Percentiles rank a stretch among this genome's conserved stretches.
phyloP scores from a whole-genome alignment of 2,329 filamentous ascomycete species.

The Camillea tinctor region DNA sequence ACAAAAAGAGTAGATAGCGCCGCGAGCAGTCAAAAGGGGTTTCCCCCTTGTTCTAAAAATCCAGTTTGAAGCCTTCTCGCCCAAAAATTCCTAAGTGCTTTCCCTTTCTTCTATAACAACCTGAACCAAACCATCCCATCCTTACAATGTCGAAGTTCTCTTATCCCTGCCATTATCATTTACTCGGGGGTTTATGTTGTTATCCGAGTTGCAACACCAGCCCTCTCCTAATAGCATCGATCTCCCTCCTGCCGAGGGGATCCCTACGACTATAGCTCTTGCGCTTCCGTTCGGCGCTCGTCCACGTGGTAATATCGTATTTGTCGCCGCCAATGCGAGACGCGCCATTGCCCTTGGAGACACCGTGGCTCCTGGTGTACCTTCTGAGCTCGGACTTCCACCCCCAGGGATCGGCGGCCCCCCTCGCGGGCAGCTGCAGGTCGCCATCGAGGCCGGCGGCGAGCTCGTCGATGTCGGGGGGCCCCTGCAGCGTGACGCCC shows the following conservation, averaged over 20 bases:
- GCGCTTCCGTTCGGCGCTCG: conserved; percentile 33
- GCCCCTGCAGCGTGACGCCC: conserved; percentile 31
- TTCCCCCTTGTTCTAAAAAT: too few relatives aligned
- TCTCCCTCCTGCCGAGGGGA: conserved; percentile 31
- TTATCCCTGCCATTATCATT: too few relatives aligned
- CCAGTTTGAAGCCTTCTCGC: too few relatives aligned
- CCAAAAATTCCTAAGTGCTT: too few relatives aligned
- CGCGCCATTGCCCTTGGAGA: not conserved
- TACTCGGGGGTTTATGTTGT: not conserved
- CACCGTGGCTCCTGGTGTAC: conserved; percentile 19
- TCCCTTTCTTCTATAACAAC: too few relatives aligned
- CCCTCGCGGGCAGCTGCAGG: conserved; percentile 26
- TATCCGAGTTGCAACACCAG: conserved; percentile 25
- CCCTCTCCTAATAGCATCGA: conserved; percentile 38
- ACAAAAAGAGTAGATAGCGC: too few relatives aligned
- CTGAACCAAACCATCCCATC: too few relatives aligned
- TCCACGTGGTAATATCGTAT: conserved; percentile 37
- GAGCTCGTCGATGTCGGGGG: conserved; percentile 24
- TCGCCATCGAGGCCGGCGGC: conserved; percentile 25
- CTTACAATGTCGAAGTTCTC: too few relatives aligned
- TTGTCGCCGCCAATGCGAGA: conserved; percentile 37
- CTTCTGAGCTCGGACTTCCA: conserved; percentile 22
- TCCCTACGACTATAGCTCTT: conserved; percentile 35
- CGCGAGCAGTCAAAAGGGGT: too few relatives aligned
- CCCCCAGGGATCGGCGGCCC: conserved; percentile 27